A percentile compares a stretch with the other conserved stretches of the same genome.
Conservation (phyloP, 2,329 filamentous ascomycete species). For the Aspergillus fijiensis region DNA sequence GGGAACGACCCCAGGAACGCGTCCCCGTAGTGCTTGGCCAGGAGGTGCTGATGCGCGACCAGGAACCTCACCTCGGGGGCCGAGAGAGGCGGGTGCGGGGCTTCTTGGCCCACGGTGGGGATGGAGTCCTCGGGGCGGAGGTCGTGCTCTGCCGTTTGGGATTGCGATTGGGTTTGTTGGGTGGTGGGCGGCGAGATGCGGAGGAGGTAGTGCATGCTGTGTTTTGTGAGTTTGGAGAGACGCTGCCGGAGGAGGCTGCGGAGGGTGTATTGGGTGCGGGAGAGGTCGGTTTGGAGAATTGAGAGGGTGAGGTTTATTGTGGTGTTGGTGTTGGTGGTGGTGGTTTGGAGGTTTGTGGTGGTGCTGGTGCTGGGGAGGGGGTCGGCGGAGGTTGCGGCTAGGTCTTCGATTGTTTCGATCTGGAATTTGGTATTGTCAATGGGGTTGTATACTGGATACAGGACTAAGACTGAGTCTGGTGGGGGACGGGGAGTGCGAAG, state of each 20-base stretch:
- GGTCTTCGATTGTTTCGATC: constrained; percentile 68
- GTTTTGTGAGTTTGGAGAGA: constrained; percentile 68
- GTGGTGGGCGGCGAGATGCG: constrained; percentile 24
- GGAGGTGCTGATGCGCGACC: constrained; percentile 76
- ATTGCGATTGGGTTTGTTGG: constrained; percentile 16
- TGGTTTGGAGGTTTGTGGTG: constrained; percentile 43
- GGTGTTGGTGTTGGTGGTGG: constrained; percentile 53
- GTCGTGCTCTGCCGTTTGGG: neutral
- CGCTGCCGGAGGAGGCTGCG: constrained; percentile 77
- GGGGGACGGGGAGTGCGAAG: neutral
- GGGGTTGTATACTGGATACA: constrained; percentile 21
- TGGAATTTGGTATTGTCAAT: constrained; percentile 16
- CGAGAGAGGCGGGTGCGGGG: constrained; percentile 63
- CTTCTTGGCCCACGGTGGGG: constrained; percentile 25
- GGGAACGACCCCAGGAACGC: constrained; percentile 87
- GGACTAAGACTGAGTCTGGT: neutral
- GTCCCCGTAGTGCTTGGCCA: constrained; percentile 79
- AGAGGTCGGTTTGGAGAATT: constrained; percentile 92
- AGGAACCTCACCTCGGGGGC: constrained; percentile 78
- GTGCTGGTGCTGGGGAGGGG: constrained; percentile 20
- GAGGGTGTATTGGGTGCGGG: constrained; percentile 88
- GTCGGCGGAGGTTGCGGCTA: constrained; percentile 46
- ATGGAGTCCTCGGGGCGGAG: constrained; percentile 31
- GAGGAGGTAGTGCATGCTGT: constrained; percentile 52
- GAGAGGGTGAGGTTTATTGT: constrained; percentile 91